Evolutionary conservation across 805 yeast genomes (phyloP).

Genomic region (Saccharomycopsis synnaedendra): DNA sequence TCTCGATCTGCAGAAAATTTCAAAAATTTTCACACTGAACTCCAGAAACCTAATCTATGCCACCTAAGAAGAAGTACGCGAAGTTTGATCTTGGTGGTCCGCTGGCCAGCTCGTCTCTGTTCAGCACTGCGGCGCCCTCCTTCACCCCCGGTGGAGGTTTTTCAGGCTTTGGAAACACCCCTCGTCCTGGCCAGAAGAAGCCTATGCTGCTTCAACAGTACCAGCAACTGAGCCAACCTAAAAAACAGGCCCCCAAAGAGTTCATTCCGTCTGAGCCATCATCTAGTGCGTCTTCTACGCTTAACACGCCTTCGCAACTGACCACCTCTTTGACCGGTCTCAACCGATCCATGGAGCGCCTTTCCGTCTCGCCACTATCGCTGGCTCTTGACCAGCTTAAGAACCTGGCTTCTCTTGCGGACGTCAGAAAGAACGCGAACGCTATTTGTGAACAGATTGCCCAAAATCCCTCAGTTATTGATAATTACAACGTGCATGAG

Average conservation of each 20-base stretch:
- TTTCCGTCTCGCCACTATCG: slow-evolving; percentile 56
- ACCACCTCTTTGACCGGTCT: slow-evolving; percentile 66
- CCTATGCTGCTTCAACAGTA: slow-evolving; percentile 15
- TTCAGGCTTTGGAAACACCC: no score
- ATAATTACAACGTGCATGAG: slow-evolving; percentile 56
- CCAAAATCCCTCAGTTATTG: slow-evolving; percentile 26
- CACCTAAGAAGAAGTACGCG: no score
- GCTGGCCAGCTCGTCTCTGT: no score
- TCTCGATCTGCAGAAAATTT: no score
- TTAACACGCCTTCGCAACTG: slow-evolving; percentile 34
- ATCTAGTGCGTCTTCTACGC: slow-evolving; percentile 8
- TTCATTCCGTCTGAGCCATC: slow-evolving; percentile 1
- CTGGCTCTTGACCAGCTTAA: slow-evolving; percentile 43
- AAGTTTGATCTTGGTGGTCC: no score
- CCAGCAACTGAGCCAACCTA: slow-evolving; percentile 3
- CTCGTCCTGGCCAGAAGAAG: slow-evolving; percentile 8
- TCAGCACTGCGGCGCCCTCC: no score
- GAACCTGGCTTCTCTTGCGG: slow-evolving; percentile 38
- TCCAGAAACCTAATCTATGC: no score
- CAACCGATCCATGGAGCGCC: slow-evolving; percentile 55
- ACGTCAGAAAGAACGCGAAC: slow-evolving; percentile 43
- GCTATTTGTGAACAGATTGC: slow-evolving; percentile 40
- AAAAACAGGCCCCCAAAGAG: slow-evolving; percentile 2
- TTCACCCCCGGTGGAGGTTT: no score
- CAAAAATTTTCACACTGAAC: no score